phyloP scores from a whole-genome alignment of 768 basidiomycete species.

The Lactarius sanguifluus region DNA sequence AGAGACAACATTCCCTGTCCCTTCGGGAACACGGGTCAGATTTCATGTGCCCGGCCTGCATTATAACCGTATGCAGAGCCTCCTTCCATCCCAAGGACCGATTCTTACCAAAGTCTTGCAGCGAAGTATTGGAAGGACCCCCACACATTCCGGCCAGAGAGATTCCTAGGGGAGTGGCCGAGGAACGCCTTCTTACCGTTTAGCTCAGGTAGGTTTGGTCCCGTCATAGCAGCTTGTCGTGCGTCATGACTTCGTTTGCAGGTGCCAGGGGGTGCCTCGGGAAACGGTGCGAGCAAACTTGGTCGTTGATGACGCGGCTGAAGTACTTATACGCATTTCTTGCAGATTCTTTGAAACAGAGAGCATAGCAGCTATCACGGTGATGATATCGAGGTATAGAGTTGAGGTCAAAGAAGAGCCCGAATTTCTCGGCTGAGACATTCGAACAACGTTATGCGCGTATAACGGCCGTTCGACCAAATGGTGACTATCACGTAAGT shows the following conservation, averaged over 20 bases:
- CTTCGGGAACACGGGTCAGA: conserved; percentile 42
- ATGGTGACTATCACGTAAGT: background rate
- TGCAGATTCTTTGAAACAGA: conserved; percentile 51
- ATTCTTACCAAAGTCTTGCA: conserved; percentile 28
- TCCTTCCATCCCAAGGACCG: background rate
- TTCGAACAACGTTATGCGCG: conserved; percentile 44
- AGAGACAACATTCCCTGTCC: conserved; percentile 42
- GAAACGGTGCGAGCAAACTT: conserved; percentile 21
- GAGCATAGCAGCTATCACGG: conserved; percentile 46
- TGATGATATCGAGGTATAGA: conserved; percentile 47
- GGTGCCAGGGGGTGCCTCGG: conserved; percentile 31
- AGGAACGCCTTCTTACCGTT: conserved; percentile 39
- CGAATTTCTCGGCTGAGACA: conserved; percentile 45
- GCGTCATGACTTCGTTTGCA: background rate
- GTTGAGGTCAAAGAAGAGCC: conserved; percentile 51
- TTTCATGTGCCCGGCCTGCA: conserved; percentile 46
- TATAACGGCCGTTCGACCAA: conserved; percentile 2
- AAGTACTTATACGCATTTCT: background rate
- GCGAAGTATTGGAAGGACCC: conserved; percentile 60
- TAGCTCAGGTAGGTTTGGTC: conserved; percentile 26
- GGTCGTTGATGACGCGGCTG: background rate
- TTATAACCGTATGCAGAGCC: conserved; percentile 45
- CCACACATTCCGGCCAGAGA: conserved; percentile 42
- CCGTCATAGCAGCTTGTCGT: background rate
- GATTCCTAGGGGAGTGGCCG: conserved; percentile 39